These are phyloP conservation scores for Suaeda aralocaspica DNA, from an alignment of 148 eudicot genomes.

Conservation along the genomic window DNA sequence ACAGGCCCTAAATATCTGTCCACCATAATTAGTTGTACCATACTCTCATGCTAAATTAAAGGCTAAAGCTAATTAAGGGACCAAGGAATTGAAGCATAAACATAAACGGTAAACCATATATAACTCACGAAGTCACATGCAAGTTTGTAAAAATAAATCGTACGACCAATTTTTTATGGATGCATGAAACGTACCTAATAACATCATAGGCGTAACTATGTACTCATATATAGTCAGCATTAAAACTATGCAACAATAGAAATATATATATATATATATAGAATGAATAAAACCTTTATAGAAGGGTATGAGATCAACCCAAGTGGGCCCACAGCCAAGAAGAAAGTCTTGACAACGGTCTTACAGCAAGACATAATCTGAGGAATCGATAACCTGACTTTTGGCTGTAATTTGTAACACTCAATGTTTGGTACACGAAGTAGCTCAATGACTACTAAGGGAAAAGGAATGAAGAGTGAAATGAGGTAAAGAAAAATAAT, in stretches of 20 bases:
- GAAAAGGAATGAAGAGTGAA: constrained; percentile 59
- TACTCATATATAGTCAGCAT: no score
- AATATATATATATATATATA: no score
- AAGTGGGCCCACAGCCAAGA: constrained; percentile 73
- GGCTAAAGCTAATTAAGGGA: no score
- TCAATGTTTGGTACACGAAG: constrained; percentile 26
- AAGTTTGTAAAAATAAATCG: not conserved
- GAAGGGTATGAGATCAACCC: constrained; percentile 75
- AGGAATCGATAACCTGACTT: constrained; percentile 43
- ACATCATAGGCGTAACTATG: no score
- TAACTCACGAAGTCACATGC: constrained; percentile 11
- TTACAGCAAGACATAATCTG: constrained; percentile 55
- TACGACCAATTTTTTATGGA: no score
- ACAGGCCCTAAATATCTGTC: no score
- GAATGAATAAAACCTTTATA: constrained; percentile 47
- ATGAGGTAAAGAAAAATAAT: constrained; percentile 64
- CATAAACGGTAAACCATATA: no score
- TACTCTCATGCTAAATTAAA: no score
- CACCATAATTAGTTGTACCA: no score
- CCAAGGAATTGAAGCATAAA: no score
- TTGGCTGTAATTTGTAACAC: constrained; percentile 73
- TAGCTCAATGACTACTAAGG: constrained; percentile 42
- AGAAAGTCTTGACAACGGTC: constrained; percentile 67
- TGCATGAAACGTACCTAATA: no score
- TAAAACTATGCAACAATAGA: no score